phyloP scores from a whole-genome alignment of 2,329 filamentous ascomycete genomes.

The Setomelanomma holmii region DNA sequence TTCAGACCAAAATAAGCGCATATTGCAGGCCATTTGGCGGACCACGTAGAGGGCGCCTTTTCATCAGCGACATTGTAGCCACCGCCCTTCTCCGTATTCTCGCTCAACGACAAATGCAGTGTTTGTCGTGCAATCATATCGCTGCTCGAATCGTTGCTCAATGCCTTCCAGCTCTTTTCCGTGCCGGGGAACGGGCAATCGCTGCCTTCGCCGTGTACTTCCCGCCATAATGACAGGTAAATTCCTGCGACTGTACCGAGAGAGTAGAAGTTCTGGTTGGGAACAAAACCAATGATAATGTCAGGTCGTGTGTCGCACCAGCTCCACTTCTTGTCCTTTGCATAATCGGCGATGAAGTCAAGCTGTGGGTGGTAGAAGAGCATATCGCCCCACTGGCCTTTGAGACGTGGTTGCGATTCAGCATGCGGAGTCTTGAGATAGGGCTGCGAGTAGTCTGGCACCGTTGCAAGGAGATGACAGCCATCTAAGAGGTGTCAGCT shows the following conservation, averaged over 20 bases:
- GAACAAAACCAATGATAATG: constrained; percentile 53
- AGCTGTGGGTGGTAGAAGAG: constrained; percentile 54
- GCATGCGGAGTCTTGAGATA: constrained; percentile 11
- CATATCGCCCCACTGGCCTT: constrained; percentile 40
- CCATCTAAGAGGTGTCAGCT: constrained; percentile 38
- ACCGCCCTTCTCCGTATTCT: constrained; percentile 43
- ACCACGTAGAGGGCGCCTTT: constrained; percentile 48
- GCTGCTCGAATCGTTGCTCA: constrained; percentile 46
- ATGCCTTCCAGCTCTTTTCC: constrained; percentile 44
- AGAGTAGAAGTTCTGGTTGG: constrained; percentile 50
- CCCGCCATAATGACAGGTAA: constrained; percentile 47
- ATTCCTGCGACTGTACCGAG: constrained; percentile 46
- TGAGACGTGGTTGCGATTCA: constrained; percentile 18
- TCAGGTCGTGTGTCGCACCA: constrained; percentile 52
- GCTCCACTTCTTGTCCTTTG: constrained; percentile 47
- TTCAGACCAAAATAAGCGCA: constrained; percentile 55
- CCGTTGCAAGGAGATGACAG: constrained; percentile 50
- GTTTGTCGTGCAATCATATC: constrained; percentile 53
- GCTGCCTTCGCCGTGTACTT: constrained; percentile 48
- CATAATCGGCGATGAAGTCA: constrained; percentile 46
- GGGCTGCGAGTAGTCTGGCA: constrained; percentile 9
- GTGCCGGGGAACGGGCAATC: constrained; percentile 51
- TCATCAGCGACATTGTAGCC: constrained; percentile 55
- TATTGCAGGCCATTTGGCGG: constrained; percentile 54
- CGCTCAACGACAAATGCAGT: constrained; percentile 51